Percentiles rank a stretch among this genome's conserved stretches.
Evolutionary conservation across 495 filamentous ascomycete species (phyloP).

Genomic region (Hypoxylon lienhwacheense): DNA sequence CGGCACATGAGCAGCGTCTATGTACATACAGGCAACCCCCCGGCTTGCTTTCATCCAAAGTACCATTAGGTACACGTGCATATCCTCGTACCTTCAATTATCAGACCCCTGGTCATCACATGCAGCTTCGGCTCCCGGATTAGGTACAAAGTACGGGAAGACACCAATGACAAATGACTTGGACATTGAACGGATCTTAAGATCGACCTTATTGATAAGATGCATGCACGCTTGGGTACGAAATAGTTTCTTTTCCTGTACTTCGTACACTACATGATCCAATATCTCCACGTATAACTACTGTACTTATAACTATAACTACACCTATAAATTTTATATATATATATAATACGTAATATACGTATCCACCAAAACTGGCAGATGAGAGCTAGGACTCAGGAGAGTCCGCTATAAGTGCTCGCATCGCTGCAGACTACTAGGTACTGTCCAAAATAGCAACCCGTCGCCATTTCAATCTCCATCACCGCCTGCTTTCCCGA

Average conservation of each 20-base stretch:
- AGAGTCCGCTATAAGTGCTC: neutral
- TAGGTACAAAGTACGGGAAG: slow-evolving; percentile 14
- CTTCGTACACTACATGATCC: neutral
- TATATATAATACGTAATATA: too few relatives aligned
- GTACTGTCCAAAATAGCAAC: slow-evolving; percentile 3
- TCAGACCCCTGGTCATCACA: slow-evolving; percentile 18
- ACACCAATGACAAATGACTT: slow-evolving; percentile 19
- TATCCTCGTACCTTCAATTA: slow-evolving; percentile 8
- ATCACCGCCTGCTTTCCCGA: slow-evolving; percentile 14
- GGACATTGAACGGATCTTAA: slow-evolving; percentile 20
- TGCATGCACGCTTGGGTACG: slow-evolving; percentile 6
- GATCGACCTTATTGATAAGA: slow-evolving; percentile 25
- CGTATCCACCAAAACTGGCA: neutral
- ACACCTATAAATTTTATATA: too few relatives aligned
- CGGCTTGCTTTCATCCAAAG: slow-evolving; percentile 1
- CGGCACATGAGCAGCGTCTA: too few relatives aligned
- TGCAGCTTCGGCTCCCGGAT: slow-evolving; percentile 28
- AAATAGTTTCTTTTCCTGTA: slow-evolving; percentile 6
- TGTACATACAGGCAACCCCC: neutral
- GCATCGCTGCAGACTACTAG: too few relatives aligned
- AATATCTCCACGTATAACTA: too few relatives aligned
- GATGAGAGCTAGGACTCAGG: neutral
- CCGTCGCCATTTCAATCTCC: slow-evolving; percentile 7
- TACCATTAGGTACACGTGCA: slow-evolving; percentile 30
- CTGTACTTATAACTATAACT: too few relatives aligned